Base-by-base conservation (phyloP, 164 flowering plant genomes). In the Vitis rotundifolia region DNA sequence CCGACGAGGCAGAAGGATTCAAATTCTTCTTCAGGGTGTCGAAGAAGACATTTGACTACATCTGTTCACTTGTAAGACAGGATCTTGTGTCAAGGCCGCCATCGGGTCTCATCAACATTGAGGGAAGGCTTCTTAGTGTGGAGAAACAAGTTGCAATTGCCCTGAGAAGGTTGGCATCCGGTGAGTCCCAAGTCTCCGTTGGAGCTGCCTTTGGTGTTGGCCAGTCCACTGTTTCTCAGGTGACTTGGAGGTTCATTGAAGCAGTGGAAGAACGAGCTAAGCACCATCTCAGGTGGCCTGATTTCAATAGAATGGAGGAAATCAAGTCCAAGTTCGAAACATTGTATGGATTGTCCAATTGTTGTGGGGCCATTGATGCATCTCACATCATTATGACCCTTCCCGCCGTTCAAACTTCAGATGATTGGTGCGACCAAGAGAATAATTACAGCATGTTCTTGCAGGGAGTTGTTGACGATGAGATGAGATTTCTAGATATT, bases 41-140 rank as follows among this genome's bases (percentile, higher is more conserved):
- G 18, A 90, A 74, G 81, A 86, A 80, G 58, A 94, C 95, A 2
- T 94, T 91, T 71, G 88, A 83, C 22, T 92, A 94, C 79, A 92
- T 94, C 0, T 92, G 97, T 77, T 92, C 96, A 29, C 87, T 94
- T 59, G 97, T 94, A 28, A 83, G 97, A 67, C 87, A 89, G 66
- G 95, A 94, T 74, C 90, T 92, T n/a, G 80, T 94, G 26, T 94
- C 99, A 16, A 82, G 99, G 71, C 99, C 99, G n/a, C 97, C 99
- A 16, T 92, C 97, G 2, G 99, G 97, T 31, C 94, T 94, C 69
- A 94, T 94, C 69, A 94, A 94, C 80, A 94, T 94, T n/a, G 99
- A 94, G 78, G 99, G 99, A 16, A 86, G 97, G 82, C 91, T 94
- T 67, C 89, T 94, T 10, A 94, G 97, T 77, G 99, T 94, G 31